phyloP scores from a whole-genome alignment of 495 filamentous ascomycete genomes.

The Aspergillus heteromorphus region DNA sequence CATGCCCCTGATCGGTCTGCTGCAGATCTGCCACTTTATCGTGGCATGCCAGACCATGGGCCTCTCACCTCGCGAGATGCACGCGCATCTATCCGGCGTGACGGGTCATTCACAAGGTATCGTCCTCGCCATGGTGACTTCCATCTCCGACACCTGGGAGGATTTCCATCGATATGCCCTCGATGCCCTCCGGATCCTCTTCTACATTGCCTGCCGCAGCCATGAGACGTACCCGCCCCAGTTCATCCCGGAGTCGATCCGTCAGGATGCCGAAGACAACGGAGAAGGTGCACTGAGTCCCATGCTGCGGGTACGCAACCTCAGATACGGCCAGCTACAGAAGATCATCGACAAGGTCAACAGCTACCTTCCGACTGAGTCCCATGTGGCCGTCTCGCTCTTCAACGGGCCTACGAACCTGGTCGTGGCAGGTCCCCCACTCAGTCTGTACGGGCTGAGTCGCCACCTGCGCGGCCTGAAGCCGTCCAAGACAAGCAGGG shows the following conservation, averaged over 20 bases:
- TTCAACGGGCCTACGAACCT: not conserved
- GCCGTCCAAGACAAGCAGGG: not conserved
- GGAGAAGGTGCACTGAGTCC: not conserved
- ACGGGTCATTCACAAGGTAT: conserved; percentile 29
- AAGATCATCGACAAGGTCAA: not conserved
- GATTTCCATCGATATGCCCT: conserved; percentile 11
- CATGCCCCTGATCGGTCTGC: conserved; percentile 21
- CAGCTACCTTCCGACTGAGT: not conserved
- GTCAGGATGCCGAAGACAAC: not conserved
- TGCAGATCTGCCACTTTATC: conserved; percentile 15
- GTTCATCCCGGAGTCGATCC: not conserved
- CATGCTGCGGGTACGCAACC: not conserved
- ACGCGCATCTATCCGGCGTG: conserved; percentile 7
- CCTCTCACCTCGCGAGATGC: conserved; percentile 16
- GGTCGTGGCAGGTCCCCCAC: not conserved
- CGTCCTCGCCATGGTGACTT: conserved; percentile 18
- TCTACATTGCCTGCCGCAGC: conserved; percentile 15
- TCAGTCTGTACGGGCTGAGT: not conserved
- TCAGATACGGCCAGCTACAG: not conserved
- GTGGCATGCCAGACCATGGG: conserved; percentile 14
- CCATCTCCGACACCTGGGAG: conserved; percentile 18
- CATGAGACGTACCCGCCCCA: not conserved
- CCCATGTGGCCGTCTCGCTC: not conserved
- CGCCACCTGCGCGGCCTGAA: not conserved
- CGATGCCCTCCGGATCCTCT: conserved; percentile 11